These are phyloP conservation scores for Sparassis latifolia DNA, from an alignment of 1,284 basidiomycete species.

Conservation along the genomic window DNA sequence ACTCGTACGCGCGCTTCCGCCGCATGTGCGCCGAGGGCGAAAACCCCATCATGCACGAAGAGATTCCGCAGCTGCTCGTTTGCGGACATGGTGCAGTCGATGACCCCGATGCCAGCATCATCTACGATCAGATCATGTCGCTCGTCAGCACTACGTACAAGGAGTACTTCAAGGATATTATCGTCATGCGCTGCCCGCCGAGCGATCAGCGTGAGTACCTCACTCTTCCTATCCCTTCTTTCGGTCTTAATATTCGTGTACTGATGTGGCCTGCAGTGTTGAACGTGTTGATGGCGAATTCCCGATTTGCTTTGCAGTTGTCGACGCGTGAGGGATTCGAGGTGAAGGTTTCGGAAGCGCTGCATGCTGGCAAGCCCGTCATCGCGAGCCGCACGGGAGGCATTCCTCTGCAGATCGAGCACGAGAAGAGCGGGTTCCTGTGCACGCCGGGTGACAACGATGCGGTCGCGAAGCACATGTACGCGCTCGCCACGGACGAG, in stretches of 20 bases:
- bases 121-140: slow-evolving; percentile 72
- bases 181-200: slow-evolving; percentile 75
- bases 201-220: slow-evolving; percentile 65
- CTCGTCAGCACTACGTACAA: slow-evolving; percentile 50
- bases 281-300: slow-evolving; percentile 72
- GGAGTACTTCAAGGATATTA: slow-evolving; percentile 58
- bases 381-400: slow-evolving; percentile 79
- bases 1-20: slow-evolving; percentile 77
- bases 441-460: slow-evolving; percentile 67
- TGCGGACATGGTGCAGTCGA: slow-evolving; percentile 87
- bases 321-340: slow-evolving; percentile 87
- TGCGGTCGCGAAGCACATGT: slow-evolving; percentile 67
- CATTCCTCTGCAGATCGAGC: slow-evolving; percentile 80
- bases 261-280: slow-evolving; percentile 42
- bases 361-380: slow-evolving; percentile 79
- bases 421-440: slow-evolving; percentile 81
- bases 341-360: slow-evolving; percentile 86
- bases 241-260: background rate
- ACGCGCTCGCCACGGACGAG: slow-evolving; percentile 69
- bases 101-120: slow-evolving; percentile 80
- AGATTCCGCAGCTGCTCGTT: slow-evolving; percentile 75
- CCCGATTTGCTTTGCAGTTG: slow-evolving; percentile 71
- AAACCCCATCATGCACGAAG: slow-evolving; percentile 37
- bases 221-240: background rate
- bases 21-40: slow-evolving; percentile 41